Percentiles rank a stretch among this genome's conserved stretches.
Conservation (phyloP, 768 basidiomycete genomes). For the Naganishia kalamii region DNA sequence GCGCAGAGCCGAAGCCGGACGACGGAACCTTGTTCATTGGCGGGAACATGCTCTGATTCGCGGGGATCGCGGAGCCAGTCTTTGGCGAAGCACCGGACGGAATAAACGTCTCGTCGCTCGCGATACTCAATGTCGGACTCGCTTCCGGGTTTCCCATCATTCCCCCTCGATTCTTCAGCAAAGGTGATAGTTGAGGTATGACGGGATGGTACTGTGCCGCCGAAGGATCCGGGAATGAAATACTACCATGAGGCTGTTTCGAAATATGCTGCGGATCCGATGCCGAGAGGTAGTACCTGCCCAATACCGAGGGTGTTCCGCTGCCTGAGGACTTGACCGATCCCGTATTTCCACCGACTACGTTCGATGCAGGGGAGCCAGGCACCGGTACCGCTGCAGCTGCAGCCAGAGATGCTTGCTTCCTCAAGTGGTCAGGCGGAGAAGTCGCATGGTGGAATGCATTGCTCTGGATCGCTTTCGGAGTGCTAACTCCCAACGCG, state of each 20-base stretch:
- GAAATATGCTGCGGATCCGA: slow-evolving; percentile 25
- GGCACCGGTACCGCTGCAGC: not conserved
- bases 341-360: not conserved
- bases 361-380: not conserved
- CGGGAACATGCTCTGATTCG: not conserved
- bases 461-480: not conserved
- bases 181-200: slow-evolving; percentile 13
- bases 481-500: slow-evolving; percentile 11
- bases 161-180: slow-evolving; percentile 6
- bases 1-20: not conserved
- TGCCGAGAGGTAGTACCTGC: slow-evolving; percentile 23
- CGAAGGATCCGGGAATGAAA: slow-evolving; percentile 18
- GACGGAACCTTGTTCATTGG: slow-evolving; percentile 14
- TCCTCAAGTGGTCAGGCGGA: slow-evolving; percentile 12
- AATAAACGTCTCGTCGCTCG: slow-evolving; percentile 25
- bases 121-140: slow-evolving; percentile 23
- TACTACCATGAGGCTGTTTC: slow-evolving; percentile 14
- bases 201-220: slow-evolving; percentile 9
- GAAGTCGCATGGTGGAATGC: slow-evolving; percentile 10
- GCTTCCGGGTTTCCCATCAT: slow-evolving; percentile 6
- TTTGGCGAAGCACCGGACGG: slow-evolving; percentile 7
- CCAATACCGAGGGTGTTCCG: slow-evolving; percentile 21
- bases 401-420: slow-evolving; percentile 11
- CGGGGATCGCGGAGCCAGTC: not conserved
- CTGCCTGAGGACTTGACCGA: not conserved